Conservation (phyloP, 2,329 filamentous ascomycete genomes). For the Fonsecaea pedrosoi region DNA sequence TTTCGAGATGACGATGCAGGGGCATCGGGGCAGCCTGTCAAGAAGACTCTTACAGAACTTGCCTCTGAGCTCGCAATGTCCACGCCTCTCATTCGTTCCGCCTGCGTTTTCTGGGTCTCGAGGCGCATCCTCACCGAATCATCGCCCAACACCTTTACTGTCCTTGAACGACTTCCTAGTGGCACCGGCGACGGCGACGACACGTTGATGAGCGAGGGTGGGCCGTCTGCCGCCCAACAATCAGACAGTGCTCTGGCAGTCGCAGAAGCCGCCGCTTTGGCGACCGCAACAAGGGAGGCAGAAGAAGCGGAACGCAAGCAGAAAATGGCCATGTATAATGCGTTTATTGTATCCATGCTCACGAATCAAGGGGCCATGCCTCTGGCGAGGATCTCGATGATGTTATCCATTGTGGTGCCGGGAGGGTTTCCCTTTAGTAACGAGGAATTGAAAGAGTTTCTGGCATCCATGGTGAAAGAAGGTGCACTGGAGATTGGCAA, state of each 20-base stretch:
- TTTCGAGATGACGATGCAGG: constrained; percentile 65
- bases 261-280: constrained; percentile 49
- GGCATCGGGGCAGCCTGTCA: constrained; percentile 46
- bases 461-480: constrained; percentile 76
- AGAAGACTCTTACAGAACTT: constrained; percentile 53
- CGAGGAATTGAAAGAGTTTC: constrained; percentile 82
- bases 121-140: constrained; percentile 59
- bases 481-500: constrained; percentile 70
- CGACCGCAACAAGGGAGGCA: constrained; percentile 52
- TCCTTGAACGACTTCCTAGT: constrained; percentile 61
- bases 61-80: constrained; percentile 62
- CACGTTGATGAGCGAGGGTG: constrained; percentile 34
- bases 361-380: constrained; percentile 90
- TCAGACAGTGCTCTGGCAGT: constrained; percentile 35
- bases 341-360: constrained; percentile 93
- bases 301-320: constrained; percentile 68
- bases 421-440: constrained; percentile 89
- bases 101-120: constrained; percentile 68
- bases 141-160: constrained; percentile 59
- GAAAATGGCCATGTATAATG: constrained; percentile 78
- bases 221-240: constrained; percentile 24
- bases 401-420: constrained; percentile 90
- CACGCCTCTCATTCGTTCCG: constrained; percentile 62
- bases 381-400: constrained; percentile 81
- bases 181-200: constrained; percentile 38